These are phyloP conservation scores for Lactarius sp. DNA, from an alignment of 768 basidiomycete species.

Conservation along the genomic window DNA sequence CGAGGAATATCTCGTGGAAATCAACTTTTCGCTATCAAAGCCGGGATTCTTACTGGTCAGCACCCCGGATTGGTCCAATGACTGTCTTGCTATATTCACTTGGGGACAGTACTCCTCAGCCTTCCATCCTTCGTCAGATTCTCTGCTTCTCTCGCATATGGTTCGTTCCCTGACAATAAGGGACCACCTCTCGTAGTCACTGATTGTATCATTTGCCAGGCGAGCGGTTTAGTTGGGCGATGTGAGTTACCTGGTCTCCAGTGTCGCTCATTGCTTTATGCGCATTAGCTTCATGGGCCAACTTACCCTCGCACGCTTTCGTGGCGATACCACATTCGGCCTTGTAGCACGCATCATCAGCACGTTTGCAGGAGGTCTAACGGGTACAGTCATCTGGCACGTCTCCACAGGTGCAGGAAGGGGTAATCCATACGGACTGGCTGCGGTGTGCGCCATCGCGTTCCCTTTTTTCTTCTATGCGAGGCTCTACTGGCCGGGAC, in stretches of 20 bases:
- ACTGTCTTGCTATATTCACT: slow-evolving; percentile 1
- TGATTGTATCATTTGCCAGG: slow-evolving; percentile 34
- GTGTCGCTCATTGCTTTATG: not conserved
- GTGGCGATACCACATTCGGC: slow-evolving; percentile 70
- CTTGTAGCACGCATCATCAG: slow-evolving; percentile 54
- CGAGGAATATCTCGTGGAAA: slow-evolving; percentile 52
- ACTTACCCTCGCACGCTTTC: slow-evolving; percentile 62
- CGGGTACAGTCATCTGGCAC: slow-evolving; percentile 70
- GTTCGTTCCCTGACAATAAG: slow-evolving; percentile 34
- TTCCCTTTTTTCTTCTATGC: slow-evolving; percentile 70
- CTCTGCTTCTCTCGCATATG: slow-evolving; percentile 53
- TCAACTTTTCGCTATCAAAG: slow-evolving; percentile 65
- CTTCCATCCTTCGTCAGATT: slow-evolving; percentile 54
- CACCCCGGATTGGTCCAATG: not conserved
- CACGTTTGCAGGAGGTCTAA: slow-evolving; percentile 60
- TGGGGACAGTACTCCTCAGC: slow-evolving; percentile 45
- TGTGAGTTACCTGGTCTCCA: slow-evolving; percentile 40
- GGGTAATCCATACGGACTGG: slow-evolving; percentile 68
- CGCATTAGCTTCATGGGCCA: slow-evolving; percentile 64
- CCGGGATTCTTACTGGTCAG: slow-evolving; percentile 55
- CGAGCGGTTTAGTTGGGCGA: slow-evolving; percentile 65
- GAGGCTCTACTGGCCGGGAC: slow-evolving; percentile 68
- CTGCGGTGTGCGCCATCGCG: slow-evolving; percentile 58
- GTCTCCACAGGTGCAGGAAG: slow-evolving; percentile 55
- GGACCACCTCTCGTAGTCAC: not conserved